Percentiles rank a stretch among this genome's conserved stretches.
phyloP scores from a whole-genome alignment of 768 basidiomycete genomes.

The Naematelia encephala region DNA sequence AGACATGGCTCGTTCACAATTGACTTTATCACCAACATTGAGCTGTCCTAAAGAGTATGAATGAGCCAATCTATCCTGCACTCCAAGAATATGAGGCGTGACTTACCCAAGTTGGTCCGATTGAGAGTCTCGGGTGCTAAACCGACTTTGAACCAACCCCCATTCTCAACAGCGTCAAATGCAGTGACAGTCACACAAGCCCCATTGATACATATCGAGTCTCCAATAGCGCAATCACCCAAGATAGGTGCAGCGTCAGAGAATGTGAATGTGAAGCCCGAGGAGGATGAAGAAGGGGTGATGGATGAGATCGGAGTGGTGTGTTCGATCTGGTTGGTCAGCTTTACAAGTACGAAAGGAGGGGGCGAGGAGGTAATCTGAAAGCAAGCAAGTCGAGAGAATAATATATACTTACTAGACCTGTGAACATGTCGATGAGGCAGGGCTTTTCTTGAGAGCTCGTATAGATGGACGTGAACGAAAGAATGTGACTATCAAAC shows the following conservation, averaged over 20 bases:
- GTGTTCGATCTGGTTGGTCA: conserved; percentile 71
- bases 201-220: conserved; percentile 66
- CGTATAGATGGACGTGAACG: too few species aligned
- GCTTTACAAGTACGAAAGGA: neutral
- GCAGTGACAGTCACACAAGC: conserved; percentile 86
- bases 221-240: conserved; percentile 84
- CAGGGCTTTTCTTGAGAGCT: too few species aligned
- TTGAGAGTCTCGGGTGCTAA: conserved; percentile 91
- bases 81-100: neutral
- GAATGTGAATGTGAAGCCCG: conserved; percentile 78
- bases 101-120: conserved; percentile 81
- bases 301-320: conserved; percentile 70
- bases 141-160: conserved; percentile 87
- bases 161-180: conserved; percentile 54
- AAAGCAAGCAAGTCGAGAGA: neutral
- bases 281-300: conserved; percentile 50
- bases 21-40: conserved; percentile 72
- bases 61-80: neutral
- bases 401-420: conserved; percentile 12
- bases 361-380: neutral
- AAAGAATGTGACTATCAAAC: too few species aligned
- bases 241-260: conserved; percentile 68
- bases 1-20: conserved; percentile 92
- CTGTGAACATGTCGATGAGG: conserved; percentile 23
- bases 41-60: conserved; percentile 62